Conservation (phyloP, 176 grass and related monocot genomes). For the Carex pumila region DNA sequence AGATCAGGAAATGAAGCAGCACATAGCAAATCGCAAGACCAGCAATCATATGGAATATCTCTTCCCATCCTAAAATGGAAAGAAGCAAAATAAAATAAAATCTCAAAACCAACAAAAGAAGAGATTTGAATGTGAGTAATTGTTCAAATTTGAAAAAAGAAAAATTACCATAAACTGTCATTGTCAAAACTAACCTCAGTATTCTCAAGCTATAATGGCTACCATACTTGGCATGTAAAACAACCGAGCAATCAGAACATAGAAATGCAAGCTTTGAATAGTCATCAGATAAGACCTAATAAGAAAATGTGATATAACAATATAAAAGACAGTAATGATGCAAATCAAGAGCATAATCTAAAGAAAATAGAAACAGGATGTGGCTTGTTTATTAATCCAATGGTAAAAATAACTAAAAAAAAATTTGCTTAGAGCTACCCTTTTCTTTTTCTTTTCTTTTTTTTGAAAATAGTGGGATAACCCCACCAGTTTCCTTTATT, state of each 20-base stretch:
- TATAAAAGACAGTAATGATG: slow-evolving; percentile 13
- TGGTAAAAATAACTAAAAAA: neutral
- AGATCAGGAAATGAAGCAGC: slow-evolving; percentile 86
- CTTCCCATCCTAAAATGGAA: slow-evolving; percentile 81
- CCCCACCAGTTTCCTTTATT: too few species aligned
- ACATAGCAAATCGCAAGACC: slow-evolving; percentile 89
- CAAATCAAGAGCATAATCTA: neutral
- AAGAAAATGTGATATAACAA: slow-evolving; percentile 6
- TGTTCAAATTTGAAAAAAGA: neutral
- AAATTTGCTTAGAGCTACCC: neutral
- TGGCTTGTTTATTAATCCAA: neutral
- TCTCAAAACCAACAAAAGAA: slow-evolving; percentile 16
- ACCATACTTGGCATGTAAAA: slow-evolving; percentile 90
- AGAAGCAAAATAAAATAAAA: neutral
- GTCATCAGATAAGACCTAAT: slow-evolving; percentile 67
- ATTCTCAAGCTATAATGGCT: slow-evolving; percentile 89
- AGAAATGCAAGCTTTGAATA: slow-evolving; percentile 90
- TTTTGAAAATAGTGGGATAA: too few species aligned
- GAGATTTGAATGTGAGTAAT: neutral
- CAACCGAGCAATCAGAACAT: slow-evolving; percentile 83
- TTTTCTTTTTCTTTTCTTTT: too few species aligned
- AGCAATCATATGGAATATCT: slow-evolving; percentile 86
- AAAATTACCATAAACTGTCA: neutral
- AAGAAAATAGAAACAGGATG: neutral
- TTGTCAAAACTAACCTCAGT: slow-evolving; percentile 41